A percentile compares a stretch with the other conserved stretches of the same genome.
phyloP scores from a whole-genome alignment of 352 stramenopile genomes.

The Pythium utonaiense region DNA sequence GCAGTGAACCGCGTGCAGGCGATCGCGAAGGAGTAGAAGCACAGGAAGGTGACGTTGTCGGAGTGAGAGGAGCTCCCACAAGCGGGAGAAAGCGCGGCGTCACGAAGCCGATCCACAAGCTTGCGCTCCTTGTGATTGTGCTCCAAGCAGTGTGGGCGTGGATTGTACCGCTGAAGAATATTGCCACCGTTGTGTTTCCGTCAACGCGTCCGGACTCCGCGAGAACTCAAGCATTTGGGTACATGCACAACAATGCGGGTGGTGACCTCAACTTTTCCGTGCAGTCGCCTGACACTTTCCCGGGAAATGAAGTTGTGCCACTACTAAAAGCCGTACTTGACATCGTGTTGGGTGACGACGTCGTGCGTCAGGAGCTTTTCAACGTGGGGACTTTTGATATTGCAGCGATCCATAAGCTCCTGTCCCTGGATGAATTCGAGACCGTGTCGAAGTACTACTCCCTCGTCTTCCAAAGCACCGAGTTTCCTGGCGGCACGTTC shows the following conservation, averaged over 20 bases:
- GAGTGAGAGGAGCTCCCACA: background rate
- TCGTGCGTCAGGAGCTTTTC: conserved; percentile 28
- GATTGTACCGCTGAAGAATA: conserved; percentile 39
- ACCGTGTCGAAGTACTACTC: conserved; percentile 37
- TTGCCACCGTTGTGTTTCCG: conserved; percentile 34
- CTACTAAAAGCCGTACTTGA: conserved; percentile 31
- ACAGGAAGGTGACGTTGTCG: background rate
- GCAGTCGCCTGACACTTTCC: conserved; percentile 4
- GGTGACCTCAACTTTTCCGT: conserved; percentile 4
- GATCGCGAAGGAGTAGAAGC: conserved; percentile 4
- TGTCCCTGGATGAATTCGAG: conserved; percentile 31
- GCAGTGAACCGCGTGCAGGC: background rate
- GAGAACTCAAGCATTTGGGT: conserved; percentile 5
- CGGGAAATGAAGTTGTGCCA: conserved; percentile 24
- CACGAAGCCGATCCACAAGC: conserved; percentile 22
- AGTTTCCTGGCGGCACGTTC: conserved; percentile 35
- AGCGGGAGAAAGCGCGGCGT: background rate
- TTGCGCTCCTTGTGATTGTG: conserved; percentile 22
- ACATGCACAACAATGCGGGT: conserved; percentile 3
- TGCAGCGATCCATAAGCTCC: conserved; percentile 32
- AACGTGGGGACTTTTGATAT: conserved; percentile 31
- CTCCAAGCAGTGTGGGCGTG: conserved; percentile 38
- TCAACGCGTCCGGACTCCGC: conserved; percentile 26
- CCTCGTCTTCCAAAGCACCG: conserved; percentile 35
- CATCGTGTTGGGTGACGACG: conserved; percentile 23